Evolutionary conservation across 768 basidiomycete genomes (phyloP).

Genomic region (Tylopilus rubrobrunneus): DNA sequence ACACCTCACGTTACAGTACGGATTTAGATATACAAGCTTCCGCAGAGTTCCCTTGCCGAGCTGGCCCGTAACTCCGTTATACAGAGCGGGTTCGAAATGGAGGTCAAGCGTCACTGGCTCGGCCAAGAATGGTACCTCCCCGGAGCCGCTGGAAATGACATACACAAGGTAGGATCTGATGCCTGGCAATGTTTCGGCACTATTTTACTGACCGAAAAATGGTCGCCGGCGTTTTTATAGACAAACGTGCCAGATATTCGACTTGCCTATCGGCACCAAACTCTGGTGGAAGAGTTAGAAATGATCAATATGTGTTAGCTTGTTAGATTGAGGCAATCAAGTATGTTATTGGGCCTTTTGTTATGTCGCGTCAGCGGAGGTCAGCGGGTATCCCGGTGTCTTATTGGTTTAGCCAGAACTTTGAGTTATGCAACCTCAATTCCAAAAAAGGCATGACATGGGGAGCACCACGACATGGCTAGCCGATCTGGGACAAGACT

Average conservation of each 20-base stretch:
- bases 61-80: slow-evolving; percentile 96
- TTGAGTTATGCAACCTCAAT: too few species aligned
- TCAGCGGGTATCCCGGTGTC: too few species aligned
- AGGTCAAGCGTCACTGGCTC: slow-evolving; percentile 93
- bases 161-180: slow-evolving; percentile 69
- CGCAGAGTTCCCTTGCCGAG: slow-evolving; percentile 91
- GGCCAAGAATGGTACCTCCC: slow-evolving; percentile 92
- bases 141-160: slow-evolving; percentile 92
- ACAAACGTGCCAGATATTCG: slow-evolving; percentile 97
- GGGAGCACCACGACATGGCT: not conserved
- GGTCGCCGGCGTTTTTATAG: slow-evolving; percentile 34
- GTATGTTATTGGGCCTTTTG: not conserved
- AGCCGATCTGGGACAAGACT: not conserved
- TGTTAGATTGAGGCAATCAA: not conserved
- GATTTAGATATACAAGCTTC: slow-evolving; percentile 87
- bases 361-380: too few species aligned
- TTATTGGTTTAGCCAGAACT: too few species aligned
- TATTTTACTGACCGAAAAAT: slow-evolving; percentile 3
- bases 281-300: slow-evolving; percentile 79
- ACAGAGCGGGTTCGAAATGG: slow-evolving; percentile 98
- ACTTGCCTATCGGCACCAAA: slow-evolving; percentile 86
- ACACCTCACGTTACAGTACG: not conserved
- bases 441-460: too few species aligned
- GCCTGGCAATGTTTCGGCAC: not conserved
- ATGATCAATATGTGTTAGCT: slow-evolving; percentile 45